phyloP scores from a whole-genome alignment of 352 stramenopile genomes.

The Pythium periplocum region DNA sequence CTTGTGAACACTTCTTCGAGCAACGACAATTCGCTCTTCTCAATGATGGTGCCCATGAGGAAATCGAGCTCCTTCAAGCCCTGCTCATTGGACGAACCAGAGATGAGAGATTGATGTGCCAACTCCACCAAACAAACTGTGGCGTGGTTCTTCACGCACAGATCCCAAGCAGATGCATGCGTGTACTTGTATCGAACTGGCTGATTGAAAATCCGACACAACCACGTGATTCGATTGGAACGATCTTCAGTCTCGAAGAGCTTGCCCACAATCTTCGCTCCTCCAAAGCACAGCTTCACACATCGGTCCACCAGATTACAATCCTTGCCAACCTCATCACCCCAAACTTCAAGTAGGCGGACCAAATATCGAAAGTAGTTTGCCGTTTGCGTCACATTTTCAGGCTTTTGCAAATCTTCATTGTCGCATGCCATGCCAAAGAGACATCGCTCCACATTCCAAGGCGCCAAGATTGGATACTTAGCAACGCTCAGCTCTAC shows the following conservation, averaged over 20 bases:
- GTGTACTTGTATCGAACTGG: slow-evolving; percentile 44
- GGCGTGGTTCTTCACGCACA: slow-evolving; percentile 47
- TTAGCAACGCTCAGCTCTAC: slow-evolving; percentile 68
- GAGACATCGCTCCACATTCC: slow-evolving; percentile 76
- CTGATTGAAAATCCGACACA: slow-evolving; percentile 42
- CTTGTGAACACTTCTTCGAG: slow-evolving; percentile 38
- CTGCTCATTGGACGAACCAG: slow-evolving; percentile 3
- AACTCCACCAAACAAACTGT: slow-evolving; percentile 48
- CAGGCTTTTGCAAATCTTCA: slow-evolving; percentile 28
- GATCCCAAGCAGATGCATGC: slow-evolving; percentile 44
- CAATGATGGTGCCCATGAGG: slow-evolving; percentile 36
- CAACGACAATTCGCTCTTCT: slow-evolving; percentile 31
- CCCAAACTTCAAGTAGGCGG: slow-evolving; percentile 48
- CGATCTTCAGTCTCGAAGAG: slow-evolving; percentile 41
- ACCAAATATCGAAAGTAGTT: slow-evolving; percentile 74
- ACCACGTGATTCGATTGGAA: slow-evolving; percentile 21
- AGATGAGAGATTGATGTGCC: slow-evolving; percentile 12
- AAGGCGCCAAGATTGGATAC: slow-evolving; percentile 68
- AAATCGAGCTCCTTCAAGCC: slow-evolving; percentile 36
- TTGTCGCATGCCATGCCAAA: slow-evolving; percentile 49
- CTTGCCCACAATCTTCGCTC: slow-evolving; percentile 32
- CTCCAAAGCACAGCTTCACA: slow-evolving; percentile 56
- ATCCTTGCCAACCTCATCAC: slow-evolving; percentile 36
- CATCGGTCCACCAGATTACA: slow-evolving; percentile 50
- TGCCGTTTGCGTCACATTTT: slow-evolving; percentile 41